Base-by-base conservation (phyloP, 306 rosid species). In the Mucuna pruriens region DNA sequence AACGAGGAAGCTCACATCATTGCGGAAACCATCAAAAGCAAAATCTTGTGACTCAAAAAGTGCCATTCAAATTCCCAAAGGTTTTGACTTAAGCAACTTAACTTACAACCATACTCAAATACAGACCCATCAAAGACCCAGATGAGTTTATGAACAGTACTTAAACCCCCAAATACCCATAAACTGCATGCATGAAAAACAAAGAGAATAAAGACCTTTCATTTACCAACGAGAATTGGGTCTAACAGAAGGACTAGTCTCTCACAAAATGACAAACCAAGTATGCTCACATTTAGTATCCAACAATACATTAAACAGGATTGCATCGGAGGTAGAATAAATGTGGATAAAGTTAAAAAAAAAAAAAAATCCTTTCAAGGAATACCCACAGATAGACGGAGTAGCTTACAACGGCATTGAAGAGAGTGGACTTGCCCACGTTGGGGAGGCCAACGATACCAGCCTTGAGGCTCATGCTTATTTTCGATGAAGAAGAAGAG, bases 371-470 rank as follows among this genome's bases (percentile, higher is more conserved):
- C 13, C 55, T 44, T 68, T 68, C 23, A 57, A 66, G 22, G 26
- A 70, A 82, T 13, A 48, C 51, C 46, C 58, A 75, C 19, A 26
- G 5, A 60, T 4, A n/a, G 12, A 55, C 57, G 38, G 17, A 67
- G 55, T 23, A 69, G 26, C 94, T 89, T 84, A 95, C 98, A 25
- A 95, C 98, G 78, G 98, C 99, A 74, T 93, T 95, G 90, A 95
- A 95, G 77, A 95, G 97, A 29, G 98, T 95, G 74, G 99, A 95
- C 81, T 91, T 95, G 42, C 99, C 99, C 71, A 95, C 99, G 80
- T 95, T 95, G 8, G 98, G 98, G 52, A 95, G 99, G 76, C 99
- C 99, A 63, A 95, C 99, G 54, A 95, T 93, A 69, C 99, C 99
- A 55, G 97, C 96, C 85, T 77, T 88, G 73, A 95, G 94, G 85